Evolutionary conservation across 495 filamentous ascomycete genomes (phyloP).

Genomic region (Jackrogersella multiformis): DNA sequence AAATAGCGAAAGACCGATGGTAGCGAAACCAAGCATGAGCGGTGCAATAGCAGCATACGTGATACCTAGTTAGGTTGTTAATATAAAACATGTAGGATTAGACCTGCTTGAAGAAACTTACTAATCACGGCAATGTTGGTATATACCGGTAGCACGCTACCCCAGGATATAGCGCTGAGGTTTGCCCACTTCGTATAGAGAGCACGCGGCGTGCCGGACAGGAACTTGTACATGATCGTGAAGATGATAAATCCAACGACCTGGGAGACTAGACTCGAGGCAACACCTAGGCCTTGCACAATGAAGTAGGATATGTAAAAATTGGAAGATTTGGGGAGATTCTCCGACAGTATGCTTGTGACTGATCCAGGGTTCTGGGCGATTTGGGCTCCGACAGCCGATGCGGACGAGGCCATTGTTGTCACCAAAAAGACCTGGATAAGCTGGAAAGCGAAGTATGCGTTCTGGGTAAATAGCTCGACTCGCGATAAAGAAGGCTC

Average conservation of each 20-base stretch:
- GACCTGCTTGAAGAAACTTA: constrained; percentile 37
- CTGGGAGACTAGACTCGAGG: constrained; percentile 77
- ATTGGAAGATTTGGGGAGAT: constrained; percentile 84
- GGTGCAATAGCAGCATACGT: constrained; percentile 92
- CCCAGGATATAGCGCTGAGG: constrained; percentile 78
- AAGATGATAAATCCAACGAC: constrained; percentile 80
- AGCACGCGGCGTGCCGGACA: constrained; percentile 65
- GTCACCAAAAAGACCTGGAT: constrained; percentile 93
- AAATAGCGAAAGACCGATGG: constrained; percentile 83
- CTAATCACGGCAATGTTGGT: constrained; percentile 89
- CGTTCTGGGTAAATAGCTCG: constrained; percentile 89
- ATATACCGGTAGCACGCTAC: constrained; percentile 86
- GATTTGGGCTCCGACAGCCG: constrained; percentile 71
- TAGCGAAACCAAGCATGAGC: constrained; percentile 85
- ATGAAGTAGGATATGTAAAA: constrained; percentile 97
- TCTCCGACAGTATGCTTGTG: constrained; percentile 72
- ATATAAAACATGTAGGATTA: not conserved
- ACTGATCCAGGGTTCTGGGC: constrained; percentile 67
- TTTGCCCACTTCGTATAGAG: constrained; percentile 69
- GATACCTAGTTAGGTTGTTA: constrained; percentile 63
- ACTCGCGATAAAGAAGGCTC: constrained; percentile 79
- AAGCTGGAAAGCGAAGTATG: constrained; percentile 94
- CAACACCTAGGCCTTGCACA: constrained; percentile 88
- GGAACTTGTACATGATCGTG: constrained; percentile 74
- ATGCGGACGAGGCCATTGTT: constrained; percentile 79